Evolutionary conservation across 2,329 filamentous ascomycete species (phyloP).

Genomic region (Fusarium tjaetaba): DNA sequence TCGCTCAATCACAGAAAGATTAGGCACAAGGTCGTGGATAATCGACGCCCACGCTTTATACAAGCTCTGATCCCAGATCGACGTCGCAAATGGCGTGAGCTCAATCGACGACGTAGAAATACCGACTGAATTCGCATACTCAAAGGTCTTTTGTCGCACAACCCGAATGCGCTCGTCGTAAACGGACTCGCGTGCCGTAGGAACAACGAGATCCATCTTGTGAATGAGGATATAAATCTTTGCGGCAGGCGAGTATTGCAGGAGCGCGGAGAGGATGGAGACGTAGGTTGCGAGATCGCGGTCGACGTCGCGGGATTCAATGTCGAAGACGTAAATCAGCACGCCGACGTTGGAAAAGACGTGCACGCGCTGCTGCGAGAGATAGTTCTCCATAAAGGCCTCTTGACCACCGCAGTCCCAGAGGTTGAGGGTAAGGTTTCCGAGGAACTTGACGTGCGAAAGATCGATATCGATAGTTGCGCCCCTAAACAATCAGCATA

Average conservation of each 20-base stretch:
- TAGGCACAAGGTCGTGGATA: constrained; percentile 97
- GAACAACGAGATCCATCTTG: constrained; percentile 97
- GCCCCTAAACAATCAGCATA: constrained; percentile 59
- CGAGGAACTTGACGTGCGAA: constrained; percentile 98
- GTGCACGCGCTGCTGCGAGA: constrained; percentile 92
- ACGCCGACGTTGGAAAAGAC: constrained; percentile 98
- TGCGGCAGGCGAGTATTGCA: constrained; percentile 82
- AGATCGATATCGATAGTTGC: constrained; percentile 99
- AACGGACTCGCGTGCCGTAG: constrained; percentile 78
- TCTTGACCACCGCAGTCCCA: constrained; percentile 99
- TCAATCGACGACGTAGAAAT: constrained; percentile 59
- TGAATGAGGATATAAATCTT: constrained; percentile 96
- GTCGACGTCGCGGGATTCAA: constrained; percentile 93
- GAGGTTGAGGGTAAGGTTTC: constrained; percentile 94
- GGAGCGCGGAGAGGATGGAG: constrained; percentile 86
- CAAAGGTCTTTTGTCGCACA: constrained; percentile 77
- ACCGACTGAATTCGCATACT: constrained; percentile 56
- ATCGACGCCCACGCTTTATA: constrained; percentile 99
- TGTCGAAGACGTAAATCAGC: constrained; percentile 99
- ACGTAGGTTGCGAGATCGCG: constrained; percentile 93
- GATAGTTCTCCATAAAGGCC: constrained; percentile 98
- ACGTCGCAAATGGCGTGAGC: constrained; percentile 90
- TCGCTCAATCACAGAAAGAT: constrained; percentile 85
- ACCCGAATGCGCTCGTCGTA: constrained; percentile 85
- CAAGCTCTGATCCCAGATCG: constrained; percentile 97